phyloP scores from a whole-genome alignment of 148 eudicot genomes.

The Dysphania ambrosioides region DNA sequence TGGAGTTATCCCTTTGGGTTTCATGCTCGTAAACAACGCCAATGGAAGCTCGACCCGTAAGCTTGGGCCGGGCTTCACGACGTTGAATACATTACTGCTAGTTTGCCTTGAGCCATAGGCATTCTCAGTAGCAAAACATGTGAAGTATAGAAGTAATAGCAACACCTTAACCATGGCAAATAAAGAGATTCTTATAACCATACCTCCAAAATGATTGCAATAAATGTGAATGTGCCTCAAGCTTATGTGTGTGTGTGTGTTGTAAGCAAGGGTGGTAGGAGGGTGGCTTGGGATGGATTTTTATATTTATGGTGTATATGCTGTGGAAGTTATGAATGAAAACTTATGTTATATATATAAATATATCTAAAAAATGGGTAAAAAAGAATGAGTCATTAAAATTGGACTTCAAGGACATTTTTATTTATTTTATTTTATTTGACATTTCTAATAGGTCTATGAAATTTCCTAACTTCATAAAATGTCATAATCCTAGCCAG shows the following conservation, averaged over 20 bases:
- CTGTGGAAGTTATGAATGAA: neutral
- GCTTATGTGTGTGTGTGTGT: neutral
- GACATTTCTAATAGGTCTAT: no score
- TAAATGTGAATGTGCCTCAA: neutral
- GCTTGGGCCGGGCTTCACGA: constrained; percentile 10
- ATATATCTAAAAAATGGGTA: neutral
- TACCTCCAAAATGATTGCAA: neutral
- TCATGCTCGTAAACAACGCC: constrained; percentile 4
- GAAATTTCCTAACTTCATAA: no score
- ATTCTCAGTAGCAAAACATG: constrained; percentile 5
- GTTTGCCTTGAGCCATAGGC: constrained; percentile 23
- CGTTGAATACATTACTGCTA: constrained; percentile 16
- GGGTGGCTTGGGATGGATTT: no score
- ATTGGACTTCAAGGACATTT: no score
- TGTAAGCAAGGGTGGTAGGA: neutral
- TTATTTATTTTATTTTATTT: no score
- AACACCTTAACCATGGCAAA: constrained; percentile 14
- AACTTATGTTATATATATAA: neutral
- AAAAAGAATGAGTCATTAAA: no score
- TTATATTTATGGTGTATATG: neutral
- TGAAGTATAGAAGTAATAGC: neutral
- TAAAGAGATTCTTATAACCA: constrained; percentile 13
- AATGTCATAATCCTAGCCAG: no score
- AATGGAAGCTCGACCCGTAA: neutral
- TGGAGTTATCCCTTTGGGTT: constrained; percentile 12